phyloP scores from a whole-genome alignment of 2,329 filamentous ascomycete genomes.

The Hortaea werneckii region DNA sequence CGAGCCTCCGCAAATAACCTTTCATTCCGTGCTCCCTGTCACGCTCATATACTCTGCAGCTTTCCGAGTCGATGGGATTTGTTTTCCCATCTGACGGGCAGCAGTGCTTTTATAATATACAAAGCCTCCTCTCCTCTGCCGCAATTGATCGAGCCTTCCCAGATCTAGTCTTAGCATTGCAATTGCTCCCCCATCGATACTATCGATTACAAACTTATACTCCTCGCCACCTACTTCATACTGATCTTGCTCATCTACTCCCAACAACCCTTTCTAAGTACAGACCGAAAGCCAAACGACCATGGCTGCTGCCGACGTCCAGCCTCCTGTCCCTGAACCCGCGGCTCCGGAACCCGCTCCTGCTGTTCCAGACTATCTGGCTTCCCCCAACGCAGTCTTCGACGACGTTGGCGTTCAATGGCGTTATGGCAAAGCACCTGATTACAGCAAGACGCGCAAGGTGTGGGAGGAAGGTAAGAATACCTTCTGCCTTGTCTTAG shows the following conservation, averaged over 20 bases:
- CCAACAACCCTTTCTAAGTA: neutral
- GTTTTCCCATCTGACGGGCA: neutral
- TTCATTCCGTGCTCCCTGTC: constrained; percentile 1
- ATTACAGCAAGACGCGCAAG: constrained; percentile 54
- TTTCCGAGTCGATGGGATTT: neutral
- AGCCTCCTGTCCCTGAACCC: neutral
- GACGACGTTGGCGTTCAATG: constrained; percentile 45
- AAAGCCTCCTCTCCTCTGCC: neutral
- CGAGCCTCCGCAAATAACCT: neutral
- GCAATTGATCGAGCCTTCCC: neutral
- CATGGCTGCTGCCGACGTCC: constrained; percentile 22
- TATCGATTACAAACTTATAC: too few species aligned
- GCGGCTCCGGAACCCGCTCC: constrained; percentile 23
- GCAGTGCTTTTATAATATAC: neutral
- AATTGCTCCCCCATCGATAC: neutral
- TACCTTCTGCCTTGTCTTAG: neutral
- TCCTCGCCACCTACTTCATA: too few species aligned
- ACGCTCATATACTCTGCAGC: constrained; percentile 1
- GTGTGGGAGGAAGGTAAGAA: constrained; percentile 48
- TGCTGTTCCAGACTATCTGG: constrained; percentile 47
- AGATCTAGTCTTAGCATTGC: neutral
- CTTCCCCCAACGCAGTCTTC: constrained; percentile 49
- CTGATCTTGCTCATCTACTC: neutral
- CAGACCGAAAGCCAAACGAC: neutral
- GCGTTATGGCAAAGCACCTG: constrained; percentile 51